Conservation (phyloP, 495 filamentous ascomycete species). For the Aspergillus bertholletiae region DNA sequence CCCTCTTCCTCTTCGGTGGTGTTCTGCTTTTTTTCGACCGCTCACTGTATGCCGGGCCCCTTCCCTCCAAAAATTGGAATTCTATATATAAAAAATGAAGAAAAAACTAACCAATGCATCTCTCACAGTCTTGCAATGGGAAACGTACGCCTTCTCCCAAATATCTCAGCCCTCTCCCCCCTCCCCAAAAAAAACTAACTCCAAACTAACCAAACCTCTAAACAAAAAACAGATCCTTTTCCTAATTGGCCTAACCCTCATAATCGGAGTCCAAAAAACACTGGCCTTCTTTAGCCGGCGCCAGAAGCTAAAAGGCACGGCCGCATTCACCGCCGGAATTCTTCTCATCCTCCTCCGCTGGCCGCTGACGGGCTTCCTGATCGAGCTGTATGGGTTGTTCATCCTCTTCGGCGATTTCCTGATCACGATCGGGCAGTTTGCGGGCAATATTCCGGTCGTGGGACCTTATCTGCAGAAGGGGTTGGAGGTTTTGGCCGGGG, state of each 20-base stretch:
- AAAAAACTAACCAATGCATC: conserved; percentile 5
- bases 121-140: conserved; percentile 75
- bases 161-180: background rate
- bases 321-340: conserved; percentile 83
- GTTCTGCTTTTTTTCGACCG: conserved; percentile 97
- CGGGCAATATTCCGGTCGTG: conserved; percentile 77
- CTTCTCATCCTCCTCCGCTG: conserved; percentile 81
- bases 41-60: conserved; percentile 62
- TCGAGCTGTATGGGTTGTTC: conserved; percentile 90
- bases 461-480: conserved; percentile 74
- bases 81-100: too few relatives aligned
- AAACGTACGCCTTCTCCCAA: conserved; percentile 52
- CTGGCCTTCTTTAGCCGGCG: conserved; percentile 87
- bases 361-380: conserved; percentile 82
- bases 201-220: conserved; percentile 9
- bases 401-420: conserved; percentile 95
- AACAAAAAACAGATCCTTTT: conserved; percentile 75
- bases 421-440: conserved; percentile 85
- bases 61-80: too few relatives aligned
- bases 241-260: conserved; percentile 88
- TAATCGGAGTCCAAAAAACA: conserved; percentile 92
- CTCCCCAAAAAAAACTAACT: background rate
- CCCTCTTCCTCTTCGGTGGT: conserved; percentile 88
- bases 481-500: conserved; percentile 62
- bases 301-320: conserved; percentile 88